A percentile compares a stretch with the other conserved stretches of the same genome.
Conservation (phyloP, 805 yeast species). For the Ogataea sp. region DNA sequence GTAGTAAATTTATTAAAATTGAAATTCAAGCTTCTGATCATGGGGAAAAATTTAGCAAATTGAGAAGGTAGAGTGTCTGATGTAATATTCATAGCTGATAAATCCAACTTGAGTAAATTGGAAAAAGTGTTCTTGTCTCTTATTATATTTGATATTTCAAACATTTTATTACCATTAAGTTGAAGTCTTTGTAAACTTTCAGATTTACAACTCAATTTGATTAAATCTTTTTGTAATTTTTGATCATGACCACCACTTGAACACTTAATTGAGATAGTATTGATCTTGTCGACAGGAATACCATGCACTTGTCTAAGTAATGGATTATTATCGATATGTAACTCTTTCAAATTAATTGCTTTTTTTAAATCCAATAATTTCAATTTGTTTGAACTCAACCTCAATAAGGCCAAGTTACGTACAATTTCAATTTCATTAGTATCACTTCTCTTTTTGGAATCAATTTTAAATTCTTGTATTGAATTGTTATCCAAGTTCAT, state of each 20-base stretch:
- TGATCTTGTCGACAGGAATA: slow-evolving; percentile 27
- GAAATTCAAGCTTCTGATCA: slow-evolving; percentile 38
- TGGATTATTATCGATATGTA: slow-evolving; percentile 35
- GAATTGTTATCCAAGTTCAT: too few relatives aligned
- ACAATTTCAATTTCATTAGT: too few relatives aligned
- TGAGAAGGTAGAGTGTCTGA: slow-evolving; percentile 29
- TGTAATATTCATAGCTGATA: slow-evolving; percentile 40
- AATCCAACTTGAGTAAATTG: slow-evolving; percentile 30
- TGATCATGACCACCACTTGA: slow-evolving; percentile 18
- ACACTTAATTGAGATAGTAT: slow-evolving; percentile 37
- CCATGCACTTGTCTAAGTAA: slow-evolving; percentile 18
- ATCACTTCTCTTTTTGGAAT: too few relatives aligned
- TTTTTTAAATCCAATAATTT: slow-evolving; percentile 12
- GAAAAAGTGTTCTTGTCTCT: slow-evolving; percentile 9
- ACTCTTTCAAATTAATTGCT: slow-evolving; percentile 30
- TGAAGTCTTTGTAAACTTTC: slow-evolving; percentile 27
- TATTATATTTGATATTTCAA: slow-evolving; percentile 1
- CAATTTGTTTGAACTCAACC: slow-evolving; percentile 34
- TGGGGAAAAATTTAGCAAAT: slow-evolving; percentile 34
- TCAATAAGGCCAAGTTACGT: slow-evolving; percentile 31
- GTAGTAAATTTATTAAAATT: slow-evolving; percentile 37
- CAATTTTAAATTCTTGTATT: too few relatives aligned
- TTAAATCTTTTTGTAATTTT: slow-evolving; percentile 14
- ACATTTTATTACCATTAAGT: slow-evolving; percentile 21
- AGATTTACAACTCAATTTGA: slow-evolving; percentile 8